Conservation (phyloP, 768 basidiomycete genomes). For the Exidia glandulosa region DNA sequence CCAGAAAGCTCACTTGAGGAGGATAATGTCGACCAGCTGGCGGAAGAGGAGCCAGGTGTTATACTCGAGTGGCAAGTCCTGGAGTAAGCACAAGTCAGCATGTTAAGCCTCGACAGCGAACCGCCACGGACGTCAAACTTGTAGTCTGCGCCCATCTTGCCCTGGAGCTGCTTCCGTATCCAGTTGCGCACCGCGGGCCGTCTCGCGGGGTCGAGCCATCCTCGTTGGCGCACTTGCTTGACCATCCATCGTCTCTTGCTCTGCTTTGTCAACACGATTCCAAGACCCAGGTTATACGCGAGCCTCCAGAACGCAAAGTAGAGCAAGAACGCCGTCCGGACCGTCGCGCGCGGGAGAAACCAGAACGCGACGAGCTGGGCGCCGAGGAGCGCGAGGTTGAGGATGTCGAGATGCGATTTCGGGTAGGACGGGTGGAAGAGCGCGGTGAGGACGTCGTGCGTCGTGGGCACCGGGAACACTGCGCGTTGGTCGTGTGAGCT, state of each 20-base stretch:
- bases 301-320: slow-evolving; percentile 92
- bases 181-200: slow-evolving; percentile 58
- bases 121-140: slow-evolving; percentile 65
- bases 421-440: slow-evolving; percentile 74
- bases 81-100: slow-evolving; percentile 1
- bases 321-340: slow-evolving; percentile 64
- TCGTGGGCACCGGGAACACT: slow-evolving; percentile 93
- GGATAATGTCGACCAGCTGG: slow-evolving; percentile 89
- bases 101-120: slow-evolving; percentile 2
- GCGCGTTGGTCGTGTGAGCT: slow-evolving; percentile 1
- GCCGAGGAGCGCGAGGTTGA: slow-evolving; percentile 72
- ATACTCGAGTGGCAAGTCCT: slow-evolving; percentile 88
- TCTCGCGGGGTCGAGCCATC: slow-evolving; percentile 77
- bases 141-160: slow-evolving; percentile 93
- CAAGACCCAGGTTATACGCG: slow-evolving; percentile 87
- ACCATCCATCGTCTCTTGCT: slow-evolving; percentile 95
- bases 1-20: slow-evolving; percentile 59
- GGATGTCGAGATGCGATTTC: slow-evolving; percentile 80
- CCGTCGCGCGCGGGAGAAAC: slow-evolving; percentile 41
- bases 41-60: slow-evolving; percentile 96
- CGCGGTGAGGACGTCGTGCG: slow-evolving; percentile 78
- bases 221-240: slow-evolving; percentile 57
- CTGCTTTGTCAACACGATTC: slow-evolving; percentile 89
- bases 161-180: slow-evolving; percentile 77
- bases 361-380: slow-evolving; percentile 68